Evolutionary conservation across 2,329 filamentous ascomycete genomes (phyloP).

Genomic region (Verticillium klebahnii): DNA sequence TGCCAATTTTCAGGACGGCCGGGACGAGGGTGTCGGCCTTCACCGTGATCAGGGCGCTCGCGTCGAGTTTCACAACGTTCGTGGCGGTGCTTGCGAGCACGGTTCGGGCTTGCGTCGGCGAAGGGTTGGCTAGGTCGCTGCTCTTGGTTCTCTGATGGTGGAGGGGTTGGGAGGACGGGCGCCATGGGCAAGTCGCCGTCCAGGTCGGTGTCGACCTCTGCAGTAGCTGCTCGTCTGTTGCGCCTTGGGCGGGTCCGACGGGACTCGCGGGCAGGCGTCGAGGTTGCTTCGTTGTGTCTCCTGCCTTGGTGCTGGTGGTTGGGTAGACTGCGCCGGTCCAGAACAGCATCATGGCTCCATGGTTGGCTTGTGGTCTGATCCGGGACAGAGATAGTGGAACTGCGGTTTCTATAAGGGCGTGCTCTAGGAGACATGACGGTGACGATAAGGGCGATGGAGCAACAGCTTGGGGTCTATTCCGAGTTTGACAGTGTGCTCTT

Average conservation of each 20-base stretch:
- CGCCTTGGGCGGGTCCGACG: neutral
- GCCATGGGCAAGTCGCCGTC: slow-evolving; percentile 7
- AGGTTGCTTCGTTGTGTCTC: neutral
- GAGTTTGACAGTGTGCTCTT: neutral
- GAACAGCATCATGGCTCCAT: neutral
- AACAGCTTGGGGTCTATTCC: neutral
- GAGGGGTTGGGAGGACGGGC: neutral
- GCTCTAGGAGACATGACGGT: neutral
- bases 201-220: neutral
- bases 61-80: neutral
- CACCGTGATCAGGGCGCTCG: neutral
- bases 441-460: neutral
- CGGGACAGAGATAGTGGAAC: neutral
- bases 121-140: neutral
- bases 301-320: neutral
- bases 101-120: neutral
- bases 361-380: neutral
- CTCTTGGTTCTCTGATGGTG: neutral
- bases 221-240: neutral
- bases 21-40: neutral
- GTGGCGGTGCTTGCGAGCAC: neutral
- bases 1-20: neutral
- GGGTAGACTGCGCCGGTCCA: neutral
- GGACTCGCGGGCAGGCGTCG: neutral
- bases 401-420: neutral